phyloP scores from a whole-genome alignment of 495 filamentous ascomycete genomes.

The Lineolata rhizophorae region DNA sequence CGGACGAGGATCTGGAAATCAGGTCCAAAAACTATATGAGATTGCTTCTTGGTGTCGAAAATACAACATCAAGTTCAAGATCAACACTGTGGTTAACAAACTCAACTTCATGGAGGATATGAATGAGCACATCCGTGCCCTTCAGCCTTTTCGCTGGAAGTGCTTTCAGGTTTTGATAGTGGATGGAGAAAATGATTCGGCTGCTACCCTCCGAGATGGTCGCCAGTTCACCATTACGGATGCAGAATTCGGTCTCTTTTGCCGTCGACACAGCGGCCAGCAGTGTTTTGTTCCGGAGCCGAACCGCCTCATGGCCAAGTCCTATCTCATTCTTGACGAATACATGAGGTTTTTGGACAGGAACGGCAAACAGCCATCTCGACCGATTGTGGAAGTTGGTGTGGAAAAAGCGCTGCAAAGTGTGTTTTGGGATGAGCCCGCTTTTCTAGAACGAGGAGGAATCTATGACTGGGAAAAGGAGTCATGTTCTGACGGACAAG shows the following conservation, averaged over 20 bases:
- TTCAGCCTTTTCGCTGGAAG: conserved; percentile 33
- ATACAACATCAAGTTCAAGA: conserved; percentile 31
- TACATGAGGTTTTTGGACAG: conserved; percentile 30
- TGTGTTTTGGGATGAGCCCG: conserved; percentile 27
- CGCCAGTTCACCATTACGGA: conserved; percentile 26
- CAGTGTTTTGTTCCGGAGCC: conserved; percentile 25
- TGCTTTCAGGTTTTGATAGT: conserved; percentile 34
- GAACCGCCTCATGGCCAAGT: conserved; percentile 29
- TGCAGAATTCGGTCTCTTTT: conserved; percentile 26
- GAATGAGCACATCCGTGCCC: conserved; percentile 18
- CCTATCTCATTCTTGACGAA: conserved; percentile 32
- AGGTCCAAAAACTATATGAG: conserved; percentile 19
- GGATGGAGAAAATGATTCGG: conserved; percentile 30
- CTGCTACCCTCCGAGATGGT: conserved; percentile 23
- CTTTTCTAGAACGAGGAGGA: conserved; percentile 26
- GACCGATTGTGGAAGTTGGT: conserved; percentile 27
- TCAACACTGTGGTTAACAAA: conserved; percentile 33
- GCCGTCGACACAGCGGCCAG: conserved; percentile 23
- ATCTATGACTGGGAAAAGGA: conserved; percentile 27
- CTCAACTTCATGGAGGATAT: conserved; percentile 33
- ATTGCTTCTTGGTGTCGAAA: conserved; percentile 25
- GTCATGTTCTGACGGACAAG: no score
- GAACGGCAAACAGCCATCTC: conserved; percentile 16
- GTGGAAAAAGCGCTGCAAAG: conserved; percentile 26
- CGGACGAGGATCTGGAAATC: conserved; percentile 28